These are phyloP conservation scores for Clarireedia homoeocarpa DNA, from an alignment of 2,329 filamentous ascomycete genomes.

Conservation along the genomic window DNA sequence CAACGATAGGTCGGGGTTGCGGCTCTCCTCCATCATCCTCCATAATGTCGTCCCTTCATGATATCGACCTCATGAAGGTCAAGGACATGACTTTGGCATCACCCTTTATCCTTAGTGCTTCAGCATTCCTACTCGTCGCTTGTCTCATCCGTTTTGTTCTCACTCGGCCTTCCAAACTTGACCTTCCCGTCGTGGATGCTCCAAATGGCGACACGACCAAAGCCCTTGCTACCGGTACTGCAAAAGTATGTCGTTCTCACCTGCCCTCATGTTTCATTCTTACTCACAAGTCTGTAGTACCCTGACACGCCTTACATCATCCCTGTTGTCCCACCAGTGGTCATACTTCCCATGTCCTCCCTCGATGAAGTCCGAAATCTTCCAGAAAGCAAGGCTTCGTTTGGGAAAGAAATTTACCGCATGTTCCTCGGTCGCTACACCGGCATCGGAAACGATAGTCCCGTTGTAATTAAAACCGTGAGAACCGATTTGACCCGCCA, in stretches of 20 bases:
- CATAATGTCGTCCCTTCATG: not conserved
- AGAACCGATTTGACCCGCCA: conserved; percentile 22
- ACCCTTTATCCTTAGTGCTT: not conserved
- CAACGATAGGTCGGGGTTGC: too few relatives aligned
- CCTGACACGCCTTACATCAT: not conserved
- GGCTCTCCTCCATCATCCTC: not conserved
- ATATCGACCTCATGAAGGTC: not conserved
- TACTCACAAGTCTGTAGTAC: not conserved
- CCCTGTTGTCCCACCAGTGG: not conserved
- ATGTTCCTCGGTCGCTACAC: not conserved
- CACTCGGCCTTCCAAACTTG: not conserved
- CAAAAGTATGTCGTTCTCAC: not conserved
- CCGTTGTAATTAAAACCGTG: conserved; percentile 13
- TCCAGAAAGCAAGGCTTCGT: not conserved
- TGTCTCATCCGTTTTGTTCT: not conserved
- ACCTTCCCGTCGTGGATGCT: not conserved
- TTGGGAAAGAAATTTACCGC: not conserved
- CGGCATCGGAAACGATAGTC: not conserved
- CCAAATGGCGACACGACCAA: not conserved
- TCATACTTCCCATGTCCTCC: not conserved
- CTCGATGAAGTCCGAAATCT: not conserved
- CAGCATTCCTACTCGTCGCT: not conserved
- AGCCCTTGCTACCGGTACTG: not conserved
- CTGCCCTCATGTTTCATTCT: not conserved
- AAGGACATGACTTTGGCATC: not conserved